Evolutionary conservation across 352 stramenopile species (phyloP).

Genomic region (Lagenidium sp.): DNA sequence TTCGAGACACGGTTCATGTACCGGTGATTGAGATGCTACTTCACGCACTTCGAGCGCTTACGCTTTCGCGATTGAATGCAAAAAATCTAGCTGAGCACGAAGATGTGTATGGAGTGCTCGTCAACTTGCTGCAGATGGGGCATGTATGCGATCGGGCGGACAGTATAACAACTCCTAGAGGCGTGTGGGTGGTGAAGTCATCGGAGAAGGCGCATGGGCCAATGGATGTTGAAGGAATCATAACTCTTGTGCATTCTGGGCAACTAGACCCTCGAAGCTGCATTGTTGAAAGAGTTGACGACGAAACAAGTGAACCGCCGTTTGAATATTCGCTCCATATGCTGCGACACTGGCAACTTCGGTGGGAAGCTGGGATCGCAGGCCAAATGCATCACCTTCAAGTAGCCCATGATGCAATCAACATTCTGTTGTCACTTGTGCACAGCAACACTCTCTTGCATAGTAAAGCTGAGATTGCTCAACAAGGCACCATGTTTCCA

Average conservation of each 20-base stretch:
- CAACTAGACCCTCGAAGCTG: background rate
- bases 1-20: slow-evolving; percentile 41
- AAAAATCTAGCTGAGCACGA: slow-evolving; percentile 34
- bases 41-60: slow-evolving; percentile 48
- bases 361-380: slow-evolving; percentile 66
- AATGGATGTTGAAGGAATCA: slow-evolving; percentile 45
- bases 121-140: slow-evolving; percentile 57
- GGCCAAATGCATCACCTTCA: slow-evolving; percentile 37
- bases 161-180: slow-evolving; percentile 5
- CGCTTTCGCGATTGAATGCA: slow-evolving; percentile 36
- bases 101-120: slow-evolving; percentile 31
- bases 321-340: slow-evolving; percentile 10
- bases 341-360: slow-evolving; percentile 64
- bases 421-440: slow-evolving; percentile 45
- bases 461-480: slow-evolving; percentile 1
- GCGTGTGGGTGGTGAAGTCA: slow-evolving; percentile 5
- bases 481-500: slow-evolving; percentile 37
- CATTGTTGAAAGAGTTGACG: slow-evolving; percentile 2
- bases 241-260: too few species aligned
- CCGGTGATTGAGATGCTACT: slow-evolving; percentile 45
- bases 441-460: slow-evolving; percentile 52
- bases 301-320: slow-evolving; percentile 2
- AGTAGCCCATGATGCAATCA: slow-evolving; percentile 59
- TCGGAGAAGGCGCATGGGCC: slow-evolving; percentile 6
- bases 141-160: slow-evolving; percentile 25